Percentiles rank a stretch among this genome's conserved stretches.
These are phyloP conservation scores for Podospora didyma DNA, from an alignment of 495 filamentous ascomycete genomes.

Conservation along the genomic window DNA sequence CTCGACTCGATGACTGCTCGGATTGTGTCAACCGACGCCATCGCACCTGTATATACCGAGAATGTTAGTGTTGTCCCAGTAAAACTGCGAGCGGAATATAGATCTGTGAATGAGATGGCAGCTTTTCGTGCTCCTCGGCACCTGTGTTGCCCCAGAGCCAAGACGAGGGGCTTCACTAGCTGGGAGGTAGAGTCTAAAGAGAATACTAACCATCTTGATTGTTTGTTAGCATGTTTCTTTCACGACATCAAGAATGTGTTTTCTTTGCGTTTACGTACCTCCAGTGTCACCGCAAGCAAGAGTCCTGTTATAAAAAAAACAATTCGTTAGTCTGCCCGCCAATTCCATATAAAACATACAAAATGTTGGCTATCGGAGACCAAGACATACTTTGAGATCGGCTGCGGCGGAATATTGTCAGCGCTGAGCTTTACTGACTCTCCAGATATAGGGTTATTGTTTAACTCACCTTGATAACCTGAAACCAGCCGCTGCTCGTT, in stretches of 20 bases:
- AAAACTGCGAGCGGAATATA: no score
- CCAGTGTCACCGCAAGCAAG: conserved; percentile 33
- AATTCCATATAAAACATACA: neutral
- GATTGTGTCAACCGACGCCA: conserved; percentile 83
- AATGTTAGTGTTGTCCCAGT: no score
- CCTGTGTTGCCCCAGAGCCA: neutral
- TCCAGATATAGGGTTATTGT: neutral
- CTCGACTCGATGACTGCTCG: conserved; percentile 54
- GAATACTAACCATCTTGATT: conserved; percentile 10
- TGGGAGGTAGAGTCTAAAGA: neutral
- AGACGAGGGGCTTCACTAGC: neutral
- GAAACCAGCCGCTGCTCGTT: conserved; percentile 62
- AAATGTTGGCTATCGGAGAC: neutral
- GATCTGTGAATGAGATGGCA: neutral
- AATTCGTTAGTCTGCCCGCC: neutral
- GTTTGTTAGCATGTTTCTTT: neutral
- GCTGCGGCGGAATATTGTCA: neutral
- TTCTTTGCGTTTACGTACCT: conserved; percentile 19
- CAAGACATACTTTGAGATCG: conserved; percentile 21
- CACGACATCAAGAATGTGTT: neutral
- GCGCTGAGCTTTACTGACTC: neutral
- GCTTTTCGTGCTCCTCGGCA: neutral
- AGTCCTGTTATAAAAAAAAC: conserved; percentile 13
- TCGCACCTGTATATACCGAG: conserved; percentile 47
- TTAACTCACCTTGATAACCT: conserved; percentile 53